These are phyloP conservation scores for Pachysolen tannophilus DNA, from an alignment of 805 yeast genomes.

Conservation along the genomic window DNA sequence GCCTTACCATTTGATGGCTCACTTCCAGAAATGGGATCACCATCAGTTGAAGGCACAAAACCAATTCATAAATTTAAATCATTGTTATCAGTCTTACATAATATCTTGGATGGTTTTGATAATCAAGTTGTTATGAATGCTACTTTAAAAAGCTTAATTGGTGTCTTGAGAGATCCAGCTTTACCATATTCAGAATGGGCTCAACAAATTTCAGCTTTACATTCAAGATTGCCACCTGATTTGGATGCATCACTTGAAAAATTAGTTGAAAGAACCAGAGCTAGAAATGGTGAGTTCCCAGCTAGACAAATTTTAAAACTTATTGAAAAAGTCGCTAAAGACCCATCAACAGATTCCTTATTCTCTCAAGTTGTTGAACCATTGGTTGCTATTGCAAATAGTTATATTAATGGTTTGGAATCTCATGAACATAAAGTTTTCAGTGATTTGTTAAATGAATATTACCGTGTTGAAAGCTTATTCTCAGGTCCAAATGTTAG, in stretches of 20 bases:
- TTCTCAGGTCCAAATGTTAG: conserved; percentile 71
- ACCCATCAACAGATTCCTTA: conserved; percentile 41
- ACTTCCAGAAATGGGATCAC: conserved; percentile 81
- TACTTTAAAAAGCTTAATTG: conserved; percentile 66
- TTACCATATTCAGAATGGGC: conserved; percentile 94
- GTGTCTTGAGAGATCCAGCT: conserved; percentile 66
- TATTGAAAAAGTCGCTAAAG: conserved; percentile 51
- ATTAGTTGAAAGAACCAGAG: conserved; percentile 55
- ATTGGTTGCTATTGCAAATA: conserved; percentile 56
- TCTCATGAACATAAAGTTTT: conserved; percentile 80
- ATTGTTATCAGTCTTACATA: conserved; percentile 51
- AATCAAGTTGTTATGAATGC: conserved; percentile 91
- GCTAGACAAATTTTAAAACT: conserved; percentile 74
- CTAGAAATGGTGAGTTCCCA: conserved; percentile 83
- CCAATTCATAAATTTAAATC: conserved; percentile 68
- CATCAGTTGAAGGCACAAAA: conserved; percentile 75
- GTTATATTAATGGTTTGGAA: conserved; percentile 67
- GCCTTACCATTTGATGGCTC: conserved; percentile 94
- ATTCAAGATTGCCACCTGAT: conserved; percentile 76
- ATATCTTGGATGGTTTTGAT: conserved; percentile 86
- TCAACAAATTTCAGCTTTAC: conserved; percentile 79
- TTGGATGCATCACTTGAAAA: conserved; percentile 61
- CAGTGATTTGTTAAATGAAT: conserved; percentile 60
- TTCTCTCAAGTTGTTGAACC: conserved; percentile 64
- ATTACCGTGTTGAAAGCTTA: conserved; percentile 67